Base-by-base conservation (phyloP, 2,329 filamentous ascomycete species). In the Aurifilum marmelostoma region DNA sequence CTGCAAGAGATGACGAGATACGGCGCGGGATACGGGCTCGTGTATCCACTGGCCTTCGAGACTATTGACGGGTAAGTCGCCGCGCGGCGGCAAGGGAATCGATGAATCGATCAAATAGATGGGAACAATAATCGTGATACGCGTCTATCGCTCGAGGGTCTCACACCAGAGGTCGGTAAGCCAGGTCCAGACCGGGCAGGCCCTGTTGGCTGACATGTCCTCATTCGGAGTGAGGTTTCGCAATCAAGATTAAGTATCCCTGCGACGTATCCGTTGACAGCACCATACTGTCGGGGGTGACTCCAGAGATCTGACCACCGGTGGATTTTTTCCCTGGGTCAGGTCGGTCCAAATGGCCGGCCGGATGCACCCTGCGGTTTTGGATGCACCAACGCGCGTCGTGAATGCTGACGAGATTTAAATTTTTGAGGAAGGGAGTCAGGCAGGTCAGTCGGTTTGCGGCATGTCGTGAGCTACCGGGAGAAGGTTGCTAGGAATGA, bases 21-120 rank as follows among this genome's bases (percentile, higher is more conserved):
- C 52, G 12, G 27, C 4, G 27, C 52, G 52, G 52, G 52, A 56
- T 56, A 56, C 52, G 52, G 52, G 52, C 58, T 60, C 58, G 29
- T n/a, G 58, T 37, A 60, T 60, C 59, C 32, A 62, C 59, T 27
- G n/a, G 34, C n/a, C 24, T 24, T 32, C n/a, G 59, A 43, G 8
- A 62, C 59, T 62, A 62, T 62, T 41, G 59, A 62, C 59, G 34
- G 59, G 34, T 27, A 24, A 43, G 24, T 39, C 58, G 58, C 29
- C 27, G 14, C 18, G 27, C 27, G 52, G 52, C 52, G 27, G 52
- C 52, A 56, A 29, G 27, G n/a, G 52, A 56, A 18, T 18, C 52
- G 27, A 56, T 29, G 24, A 18, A 56, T 14, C 52, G 29, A 39
- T 60, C 32, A 14, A 24, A 47, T 47, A n/a, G 43, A 47, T 9